Evolutionary conservation across 768 basidiomycete species (phyloP).

Genomic region (Lanmaoa pseudosensibilis): DNA sequence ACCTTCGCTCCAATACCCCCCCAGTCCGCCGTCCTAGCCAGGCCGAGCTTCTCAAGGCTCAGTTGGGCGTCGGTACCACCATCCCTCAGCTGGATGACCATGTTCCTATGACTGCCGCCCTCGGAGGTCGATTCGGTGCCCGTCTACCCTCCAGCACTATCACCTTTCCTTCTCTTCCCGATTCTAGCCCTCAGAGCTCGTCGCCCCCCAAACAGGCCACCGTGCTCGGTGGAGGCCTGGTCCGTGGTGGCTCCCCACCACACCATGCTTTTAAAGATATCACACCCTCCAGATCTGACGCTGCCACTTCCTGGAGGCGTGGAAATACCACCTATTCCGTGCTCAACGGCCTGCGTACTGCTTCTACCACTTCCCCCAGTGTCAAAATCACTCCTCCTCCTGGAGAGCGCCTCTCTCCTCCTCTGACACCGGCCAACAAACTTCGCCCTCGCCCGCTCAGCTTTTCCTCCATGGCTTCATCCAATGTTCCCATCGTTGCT

Average conservation of each 20-base stretch:
- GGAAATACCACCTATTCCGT: slow-evolving; percentile 68
- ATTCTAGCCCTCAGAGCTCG: slow-evolving; percentile 39
- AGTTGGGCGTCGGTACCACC: slow-evolving; percentile 44
- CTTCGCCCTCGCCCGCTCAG: slow-evolving; percentile 68
- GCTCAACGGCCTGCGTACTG: slow-evolving; percentile 61
- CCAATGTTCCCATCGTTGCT: slow-evolving; percentile 49
- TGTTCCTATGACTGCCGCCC: slow-evolving; percentile 77
- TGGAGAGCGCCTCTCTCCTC: slow-evolving; percentile 54
- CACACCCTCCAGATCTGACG: slow-evolving; percentile 77
- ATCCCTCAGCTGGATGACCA: slow-evolving; percentile 48
- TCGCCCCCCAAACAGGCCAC: slow-evolving; percentile 59
- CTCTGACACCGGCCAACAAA: slow-evolving; percentile 33
- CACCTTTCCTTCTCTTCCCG: slow-evolving; percentile 41
- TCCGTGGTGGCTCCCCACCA: slow-evolving; percentile 56
- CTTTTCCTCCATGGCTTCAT: slow-evolving; percentile 51
- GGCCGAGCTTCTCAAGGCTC: slow-evolving; percentile 63
- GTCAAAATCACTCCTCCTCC: slow-evolving; percentile 77
- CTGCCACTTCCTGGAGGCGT: slow-evolving; percentile 79
- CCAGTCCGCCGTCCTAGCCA: slow-evolving; percentile 70
- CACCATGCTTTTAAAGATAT: slow-evolving; percentile 34
- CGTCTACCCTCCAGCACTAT: slow-evolving; percentile 46
- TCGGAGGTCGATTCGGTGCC: slow-evolving; percentile 75
- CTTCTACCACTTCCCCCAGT: slow-evolving; percentile 53
- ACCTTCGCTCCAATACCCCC: slow-evolving; percentile 56
- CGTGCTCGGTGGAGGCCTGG: slow-evolving; percentile 69